Base-by-base conservation (phyloP, 805 yeast genomes). In the Komagataella pastoris region DNA sequence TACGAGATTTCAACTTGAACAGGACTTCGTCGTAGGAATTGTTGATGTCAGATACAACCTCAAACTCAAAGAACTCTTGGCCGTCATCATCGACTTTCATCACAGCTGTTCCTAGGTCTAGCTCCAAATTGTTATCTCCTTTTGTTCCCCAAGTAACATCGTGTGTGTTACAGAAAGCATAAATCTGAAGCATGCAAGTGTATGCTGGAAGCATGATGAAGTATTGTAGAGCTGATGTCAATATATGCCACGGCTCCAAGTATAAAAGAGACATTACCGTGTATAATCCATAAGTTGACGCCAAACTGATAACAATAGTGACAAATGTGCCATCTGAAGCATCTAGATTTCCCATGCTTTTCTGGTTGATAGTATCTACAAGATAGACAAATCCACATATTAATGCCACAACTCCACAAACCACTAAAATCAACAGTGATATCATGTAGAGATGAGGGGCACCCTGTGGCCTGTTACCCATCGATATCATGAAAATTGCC, bases 111-210 rank as follows among this genome's bases (percentile, higher is more conserved):
- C 95, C 90, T 44, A 83, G 71, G 54, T 79, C 84, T 56, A 79
- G 79, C 17, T 80, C 77, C 48, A 80, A 84, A 54, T 77, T 79
- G 56, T 83, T 85, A 54, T 90, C 97, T 58, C 99, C 99, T 65
- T 91, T 91, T 2, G 99, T 91, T 68, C 99, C 99, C 99, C 99
- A 91, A 0, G 97, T 86, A 50, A 93, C 96, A 72, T 91, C 99
- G 68, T 91, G 98, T 2, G 97, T 91, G 65, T 91, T 91, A 71
- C 99, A 91, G 68, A 91, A 89, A 1, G 99, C 97, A 70, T 89
- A 91, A 54, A 93, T 89, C 68, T 91, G 97, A 53, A 91, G 72
- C 2, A 96, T 83, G 69, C 96, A 88, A 3, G 95, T 85, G 65
- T 89, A 91, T 0, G 95, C 83, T 23, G 99, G 98, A 51, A 91